Evolutionary conservation across 2,329 filamentous ascomycete genomes (phyloP).

Genomic region (Penicillium thymicola): DNA sequence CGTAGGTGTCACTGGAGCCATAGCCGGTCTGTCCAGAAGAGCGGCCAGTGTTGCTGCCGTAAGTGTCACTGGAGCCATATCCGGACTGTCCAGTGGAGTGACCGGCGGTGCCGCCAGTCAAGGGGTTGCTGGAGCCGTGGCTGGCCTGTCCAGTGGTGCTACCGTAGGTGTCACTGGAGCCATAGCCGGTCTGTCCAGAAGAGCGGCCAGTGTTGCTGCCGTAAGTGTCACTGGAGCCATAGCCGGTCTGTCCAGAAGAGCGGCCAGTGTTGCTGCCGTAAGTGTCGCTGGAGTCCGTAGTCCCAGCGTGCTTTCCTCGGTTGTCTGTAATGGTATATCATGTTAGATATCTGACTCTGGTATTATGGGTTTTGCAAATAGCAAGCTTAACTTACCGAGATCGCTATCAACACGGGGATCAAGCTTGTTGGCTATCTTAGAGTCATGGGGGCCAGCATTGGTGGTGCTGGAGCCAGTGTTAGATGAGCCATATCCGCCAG

Average conservation of each 20-base stretch:
- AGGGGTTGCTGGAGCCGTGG: neutral
- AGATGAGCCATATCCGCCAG: conserved; percentile 9
- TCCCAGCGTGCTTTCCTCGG: neutral
- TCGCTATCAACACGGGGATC: conserved; percentile 45
- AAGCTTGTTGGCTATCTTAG: conserved; percentile 47
- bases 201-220: neutral
- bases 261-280: neutral
- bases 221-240: neutral
- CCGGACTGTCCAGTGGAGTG: neutral
- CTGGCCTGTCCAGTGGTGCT: neutral
- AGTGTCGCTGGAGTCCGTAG: neutral
- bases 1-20: neutral
- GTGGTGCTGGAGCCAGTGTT: conserved; percentile 7
- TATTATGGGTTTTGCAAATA: no score
- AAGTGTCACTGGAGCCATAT: neutral
- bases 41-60: neutral
- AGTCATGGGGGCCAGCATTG: conserved; percentile 42
- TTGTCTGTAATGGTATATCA: neutral
- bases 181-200: neutral
- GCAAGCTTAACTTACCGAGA: conserved; percentile 10
- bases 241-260: neutral
- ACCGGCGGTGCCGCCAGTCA: neutral
- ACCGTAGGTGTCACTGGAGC: neutral
- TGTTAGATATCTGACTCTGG: neutral
- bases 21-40: neutral